These are phyloP conservation scores for Chaetomium sp. DNA, from an alignment of 2,329 filamentous ascomycete species.

Conservation along the genomic window DNA sequence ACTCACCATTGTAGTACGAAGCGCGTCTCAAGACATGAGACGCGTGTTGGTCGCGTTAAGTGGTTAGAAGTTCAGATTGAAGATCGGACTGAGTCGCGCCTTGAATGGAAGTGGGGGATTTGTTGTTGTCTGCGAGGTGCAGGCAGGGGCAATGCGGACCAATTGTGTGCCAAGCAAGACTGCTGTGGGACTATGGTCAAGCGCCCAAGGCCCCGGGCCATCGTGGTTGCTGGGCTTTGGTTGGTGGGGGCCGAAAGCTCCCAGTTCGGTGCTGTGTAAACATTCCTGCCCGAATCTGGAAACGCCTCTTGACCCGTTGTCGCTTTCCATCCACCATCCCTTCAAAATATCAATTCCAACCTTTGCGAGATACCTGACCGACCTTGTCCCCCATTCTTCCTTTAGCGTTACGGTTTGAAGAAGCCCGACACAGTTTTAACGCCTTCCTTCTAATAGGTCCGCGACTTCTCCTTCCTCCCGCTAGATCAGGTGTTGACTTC, in stretches of 20 bases:
- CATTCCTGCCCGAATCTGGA: conserved; percentile 15
- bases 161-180: conserved; percentile 5
- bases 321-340: conserved; percentile 1
- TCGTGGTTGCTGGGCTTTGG: conserved; percentile 18
- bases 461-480: conserved; percentile 1
- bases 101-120: neutral
- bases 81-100: neutral
- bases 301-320: conserved; percentile 1
- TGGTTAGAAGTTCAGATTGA: conserved; percentile 1
- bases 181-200: neutral
- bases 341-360: neutral
- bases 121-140: conserved; percentile 1
- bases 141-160: conserved; percentile 2
- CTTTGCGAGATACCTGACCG: neutral
- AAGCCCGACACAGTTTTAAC: neutral
- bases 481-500: conserved; percentile 13
- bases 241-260: conserved; percentile 10
- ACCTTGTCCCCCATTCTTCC: too few species aligned
- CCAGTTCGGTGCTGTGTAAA: conserved; percentile 19
- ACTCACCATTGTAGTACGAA: conserved; percentile 12
- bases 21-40: conserved; percentile 8
- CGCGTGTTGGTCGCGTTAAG: conserved; percentile 16
- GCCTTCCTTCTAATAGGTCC: conserved; percentile 18
- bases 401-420: neutral
- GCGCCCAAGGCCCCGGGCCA: neutral